Evolutionary conservation across 179 eudicot species (phyloP).

Genomic region (Drosera spatulata): DNA sequence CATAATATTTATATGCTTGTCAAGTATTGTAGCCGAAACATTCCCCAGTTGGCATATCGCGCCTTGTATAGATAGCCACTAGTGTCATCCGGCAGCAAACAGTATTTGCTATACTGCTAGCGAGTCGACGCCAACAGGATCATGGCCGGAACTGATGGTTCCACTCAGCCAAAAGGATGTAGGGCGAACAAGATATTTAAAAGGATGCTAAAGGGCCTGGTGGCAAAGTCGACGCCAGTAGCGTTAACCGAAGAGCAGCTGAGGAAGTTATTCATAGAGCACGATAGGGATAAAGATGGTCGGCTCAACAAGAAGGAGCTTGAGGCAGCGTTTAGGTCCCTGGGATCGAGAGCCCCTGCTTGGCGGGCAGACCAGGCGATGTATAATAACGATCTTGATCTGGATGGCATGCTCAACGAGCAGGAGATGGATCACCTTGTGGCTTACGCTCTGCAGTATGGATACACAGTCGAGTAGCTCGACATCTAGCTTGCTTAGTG

Average conservation of each 20-base stretch:
- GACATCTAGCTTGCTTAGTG: too few species aligned
- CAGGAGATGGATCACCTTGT: constrained; percentile 2
- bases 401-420: neutral
- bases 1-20: too few species aligned
- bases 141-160: neutral
- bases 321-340: neutral
- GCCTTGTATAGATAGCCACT: too few species aligned
- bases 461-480: neutral
- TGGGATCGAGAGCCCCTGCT: neutral
- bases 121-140: too few species aligned
- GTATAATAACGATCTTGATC: constrained; percentile 1
- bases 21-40: too few species aligned
- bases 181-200: too few species aligned
- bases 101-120: too few species aligned
- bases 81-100: too few species aligned
- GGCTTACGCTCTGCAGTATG: neutral
- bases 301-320: constrained; percentile 1
- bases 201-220: neutral
- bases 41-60: too few species aligned
- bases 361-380: neutral
- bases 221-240: neutral
- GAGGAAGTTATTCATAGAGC: neutral
- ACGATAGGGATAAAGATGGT: constrained; percentile 3
- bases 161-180: neutral
- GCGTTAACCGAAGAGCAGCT: neutral